These are phyloP conservation scores for Ascobolus immersus DNA, from an alignment of 495 filamentous ascomycete genomes.

Conservation along the genomic window DNA sequence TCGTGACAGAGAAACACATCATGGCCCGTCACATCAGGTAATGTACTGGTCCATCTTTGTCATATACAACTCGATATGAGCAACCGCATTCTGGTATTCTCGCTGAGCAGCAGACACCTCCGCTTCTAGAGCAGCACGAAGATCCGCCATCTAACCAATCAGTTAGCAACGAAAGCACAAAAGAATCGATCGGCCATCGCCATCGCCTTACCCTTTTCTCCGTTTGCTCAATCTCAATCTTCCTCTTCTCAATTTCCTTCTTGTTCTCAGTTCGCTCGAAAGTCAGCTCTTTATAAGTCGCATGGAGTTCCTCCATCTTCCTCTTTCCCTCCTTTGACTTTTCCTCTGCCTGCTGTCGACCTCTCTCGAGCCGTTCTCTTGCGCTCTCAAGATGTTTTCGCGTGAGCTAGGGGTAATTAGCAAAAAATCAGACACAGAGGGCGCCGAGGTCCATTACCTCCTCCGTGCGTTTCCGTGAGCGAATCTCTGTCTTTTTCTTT, in stretches of 20 bases:
- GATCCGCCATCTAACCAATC: slow-evolving; percentile 56
- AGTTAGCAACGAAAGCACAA: not conserved
- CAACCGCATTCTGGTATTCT: slow-evolving; percentile 86
- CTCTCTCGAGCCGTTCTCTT: slow-evolving; percentile 57
- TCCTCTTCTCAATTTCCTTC: slow-evolving; percentile 67
- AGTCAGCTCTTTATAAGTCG: slow-evolving; percentile 50
- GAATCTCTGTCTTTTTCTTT: slow-evolving; percentile 63
- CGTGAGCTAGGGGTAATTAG: too few species aligned
- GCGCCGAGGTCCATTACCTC: too few species aligned
- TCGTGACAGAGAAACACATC: too few species aligned
- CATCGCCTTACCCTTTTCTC: slow-evolving; percentile 69
- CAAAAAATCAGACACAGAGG: too few species aligned
- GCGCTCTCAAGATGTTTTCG: slow-evolving; percentile 62
- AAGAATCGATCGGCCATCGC: slow-evolving; percentile 6
- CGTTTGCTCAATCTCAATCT: slow-evolving; percentile 82
- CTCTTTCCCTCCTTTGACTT: slow-evolving; percentile 55
- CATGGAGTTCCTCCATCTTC: slow-evolving; percentile 71
- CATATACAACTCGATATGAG: slow-evolving; percentile 90
- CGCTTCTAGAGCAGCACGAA: slow-evolving; percentile 88
- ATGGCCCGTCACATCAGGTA: too few species aligned
- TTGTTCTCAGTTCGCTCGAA: slow-evolving; percentile 67
- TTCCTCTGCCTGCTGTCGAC: slow-evolving; percentile 49
- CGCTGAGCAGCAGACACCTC: slow-evolving; percentile 70
- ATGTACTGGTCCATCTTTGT: slow-evolving; percentile 98
- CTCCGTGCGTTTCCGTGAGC: slow-evolving; percentile 80